A percentile compares a stretch with the other conserved stretches of the same genome.
Evolutionary conservation across 768 basidiomycete genomes (phyloP).

Genomic region (Boletellus sp.): DNA sequence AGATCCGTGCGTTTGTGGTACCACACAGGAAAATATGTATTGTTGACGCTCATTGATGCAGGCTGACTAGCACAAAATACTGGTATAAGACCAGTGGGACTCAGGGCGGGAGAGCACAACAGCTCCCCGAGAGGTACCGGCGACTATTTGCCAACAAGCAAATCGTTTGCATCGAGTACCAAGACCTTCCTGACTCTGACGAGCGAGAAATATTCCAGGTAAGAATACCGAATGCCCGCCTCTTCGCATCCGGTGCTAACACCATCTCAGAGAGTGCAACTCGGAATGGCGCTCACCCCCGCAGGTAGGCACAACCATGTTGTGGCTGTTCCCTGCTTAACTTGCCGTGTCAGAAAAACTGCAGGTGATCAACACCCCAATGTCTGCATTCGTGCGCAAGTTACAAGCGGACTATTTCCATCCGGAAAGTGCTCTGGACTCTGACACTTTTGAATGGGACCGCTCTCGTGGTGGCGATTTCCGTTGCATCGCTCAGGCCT

Average conservation of each 20-base stretch:
- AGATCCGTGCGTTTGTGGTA: constrained; percentile 41
- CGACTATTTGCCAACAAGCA: constrained; percentile 69
- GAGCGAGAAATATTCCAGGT: constrained; percentile 77
- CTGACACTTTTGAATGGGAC: constrained; percentile 48
- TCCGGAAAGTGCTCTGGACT: constrained; percentile 34
- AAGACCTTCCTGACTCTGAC: constrained; percentile 49
- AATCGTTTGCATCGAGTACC: constrained; percentile 61
- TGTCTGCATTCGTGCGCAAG: constrained; percentile 56
- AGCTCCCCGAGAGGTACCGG: constrained; percentile 54
- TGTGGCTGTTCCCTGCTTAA: neutral
- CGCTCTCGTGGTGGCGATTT: constrained; percentile 51
- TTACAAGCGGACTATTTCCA: constrained; percentile 47
- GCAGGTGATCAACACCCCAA: constrained; percentile 58
- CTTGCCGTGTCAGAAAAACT: constrained; percentile 49
- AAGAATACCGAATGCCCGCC: constrained; percentile 3
- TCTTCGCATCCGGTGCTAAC: neutral
- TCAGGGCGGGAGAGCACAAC: constrained; percentile 21
- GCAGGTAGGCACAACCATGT: constrained; percentile 40
- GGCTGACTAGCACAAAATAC: constrained; percentile 39
- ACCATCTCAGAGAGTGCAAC: constrained; percentile 58
- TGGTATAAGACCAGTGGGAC: constrained; percentile 41
- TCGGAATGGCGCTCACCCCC: constrained; percentile 73
- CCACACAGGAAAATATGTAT: no score
- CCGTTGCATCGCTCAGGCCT: constrained; percentile 52
- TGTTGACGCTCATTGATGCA: constrained; percentile 4